Percentiles rank a stretch among this genome's conserved stretches.
These are phyloP conservation scores for Aspergillus fijiensis DNA, from an alignment of 2,329 filamentous ascomycete species.

Conservation along the genomic window DNA sequence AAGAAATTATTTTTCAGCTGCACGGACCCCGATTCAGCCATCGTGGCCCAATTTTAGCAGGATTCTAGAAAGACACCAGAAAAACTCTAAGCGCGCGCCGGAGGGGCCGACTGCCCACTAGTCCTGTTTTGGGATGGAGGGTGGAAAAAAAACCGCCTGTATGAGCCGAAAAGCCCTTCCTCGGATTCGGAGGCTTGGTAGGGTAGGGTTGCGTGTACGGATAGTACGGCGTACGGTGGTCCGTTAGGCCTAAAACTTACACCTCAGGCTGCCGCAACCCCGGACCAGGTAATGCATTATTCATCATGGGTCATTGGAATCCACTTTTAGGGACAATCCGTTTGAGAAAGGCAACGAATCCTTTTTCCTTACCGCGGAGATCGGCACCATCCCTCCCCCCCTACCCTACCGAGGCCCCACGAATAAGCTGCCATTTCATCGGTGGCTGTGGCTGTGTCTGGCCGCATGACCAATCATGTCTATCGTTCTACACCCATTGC, in stretches of 20 bases:
- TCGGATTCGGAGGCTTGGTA: background rate
- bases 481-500: background rate
- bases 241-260: background rate
- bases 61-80: constrained; percentile 22
- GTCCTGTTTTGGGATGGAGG: background rate
- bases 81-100: constrained; percentile 12
- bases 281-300: background rate
- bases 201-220: background rate
- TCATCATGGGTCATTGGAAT: background rate
- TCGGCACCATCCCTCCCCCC: background rate
- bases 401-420: constrained; percentile 3
- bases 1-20: background rate
- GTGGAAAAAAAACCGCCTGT: background rate
- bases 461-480: constrained; percentile 1
- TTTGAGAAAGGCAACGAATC: no score
- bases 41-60: constrained; percentile 20
- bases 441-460: constrained; percentile 5
- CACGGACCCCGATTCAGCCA: constrained; percentile 7
- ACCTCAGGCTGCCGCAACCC: background rate
- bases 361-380: background rate
- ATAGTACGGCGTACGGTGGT: background rate
- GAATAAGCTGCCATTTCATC: background rate
- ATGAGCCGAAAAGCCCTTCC: background rate
- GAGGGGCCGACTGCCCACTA: constrained; percentile 5
- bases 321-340: background rate